Percentiles rank a stretch among this genome's conserved stretches.
These are phyloP conservation scores for Taphrina communis DNA, from an alignment of 1,139 yeast genomes.

Conservation along the genomic window DNA sequence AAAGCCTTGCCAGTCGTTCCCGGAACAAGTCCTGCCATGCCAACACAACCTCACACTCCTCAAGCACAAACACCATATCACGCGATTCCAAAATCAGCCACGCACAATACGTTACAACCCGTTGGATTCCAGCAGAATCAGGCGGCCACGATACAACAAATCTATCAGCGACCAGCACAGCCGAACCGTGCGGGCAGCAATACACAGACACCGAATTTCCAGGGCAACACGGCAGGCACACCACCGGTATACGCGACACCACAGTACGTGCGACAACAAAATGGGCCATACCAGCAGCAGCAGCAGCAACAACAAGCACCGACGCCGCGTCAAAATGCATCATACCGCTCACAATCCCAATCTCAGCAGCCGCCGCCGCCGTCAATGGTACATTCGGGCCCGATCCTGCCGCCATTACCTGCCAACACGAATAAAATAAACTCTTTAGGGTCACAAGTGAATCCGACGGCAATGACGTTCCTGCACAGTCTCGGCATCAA, in stretches of 20 bases:
- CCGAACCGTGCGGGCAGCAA: not conserved
- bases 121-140: constrained; percentile 1
- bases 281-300: not conserved
- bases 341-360: constrained; percentile 4
- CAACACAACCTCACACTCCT: not conserved
- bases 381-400: constrained; percentile 5
- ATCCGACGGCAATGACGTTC: constrained; percentile 41
- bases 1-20: not conserved
- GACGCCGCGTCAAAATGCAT: constrained; percentile 5
- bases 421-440: constrained; percentile 26
- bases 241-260: constrained; percentile 13
- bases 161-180: not conserved
- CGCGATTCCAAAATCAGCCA: not conserved
- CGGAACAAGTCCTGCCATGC: not conserved
- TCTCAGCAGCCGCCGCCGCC: not conserved
- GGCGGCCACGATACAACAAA: constrained; percentile 8
- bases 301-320: constrained; percentile 5
- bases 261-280: not conserved
- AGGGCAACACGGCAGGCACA: constrained; percentile 20
- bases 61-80: constrained; percentile 18
- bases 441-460: constrained; percentile 23
- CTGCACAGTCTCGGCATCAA: constrained; percentile 47
- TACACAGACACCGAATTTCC: constrained; percentile 4
- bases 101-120: not conserved
- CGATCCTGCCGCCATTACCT: constrained; percentile 34